Base-by-base conservation (phyloP, 2,329 filamentous ascomycete genomes). In the Fusarium sp. region DNA sequence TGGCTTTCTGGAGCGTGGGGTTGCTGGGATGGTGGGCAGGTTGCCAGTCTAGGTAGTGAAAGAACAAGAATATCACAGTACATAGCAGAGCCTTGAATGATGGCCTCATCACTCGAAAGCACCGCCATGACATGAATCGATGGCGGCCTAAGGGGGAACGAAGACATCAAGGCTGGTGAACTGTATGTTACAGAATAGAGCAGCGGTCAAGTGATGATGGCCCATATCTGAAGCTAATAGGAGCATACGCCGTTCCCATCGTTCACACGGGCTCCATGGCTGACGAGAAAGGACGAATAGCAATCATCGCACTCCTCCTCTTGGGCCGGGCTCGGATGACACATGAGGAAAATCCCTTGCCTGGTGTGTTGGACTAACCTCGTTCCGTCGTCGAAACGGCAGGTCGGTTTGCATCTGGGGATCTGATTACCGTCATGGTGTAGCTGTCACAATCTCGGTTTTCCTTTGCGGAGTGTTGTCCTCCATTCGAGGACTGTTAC, bases 131-230 rank as follows among this genome's bases (percentile, higher is more conserved):
- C 59, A 64, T 61, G 64, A 68, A 72, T 72, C 67, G 61, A 73
- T 73, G 54, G 72, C 68, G 63, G 66, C 61, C 70, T 22, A 64
- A 70, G 65, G 58, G 44, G 56, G 44, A 44, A 65, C 18, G 51
- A 65, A 54, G 39, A 40, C 45, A 55, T 28, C 58, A 54, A 66
- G 60, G 52, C 58, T 50, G 33, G 18, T 44, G 50, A 52, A 43
- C 60, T 38, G 40, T 45, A 44, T 60, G 61, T 60, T 59, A 65
- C 62, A 65, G 54, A 55, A 48, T 51, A 60, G 68, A 72, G 69
- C 72, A 59, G 72, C 69, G 71, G 72, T 74, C 72, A 74, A 74
- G 67, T 72, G 71, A 74, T 55, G 66, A 58, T 49, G 71, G 58
- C 63, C 63, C 63, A 67, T 68, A 73, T 62, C 53, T 66, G 50